Base-by-base conservation (phyloP, 495 filamentous ascomycete genomes). In the Pyrenula aspistea region DNA sequence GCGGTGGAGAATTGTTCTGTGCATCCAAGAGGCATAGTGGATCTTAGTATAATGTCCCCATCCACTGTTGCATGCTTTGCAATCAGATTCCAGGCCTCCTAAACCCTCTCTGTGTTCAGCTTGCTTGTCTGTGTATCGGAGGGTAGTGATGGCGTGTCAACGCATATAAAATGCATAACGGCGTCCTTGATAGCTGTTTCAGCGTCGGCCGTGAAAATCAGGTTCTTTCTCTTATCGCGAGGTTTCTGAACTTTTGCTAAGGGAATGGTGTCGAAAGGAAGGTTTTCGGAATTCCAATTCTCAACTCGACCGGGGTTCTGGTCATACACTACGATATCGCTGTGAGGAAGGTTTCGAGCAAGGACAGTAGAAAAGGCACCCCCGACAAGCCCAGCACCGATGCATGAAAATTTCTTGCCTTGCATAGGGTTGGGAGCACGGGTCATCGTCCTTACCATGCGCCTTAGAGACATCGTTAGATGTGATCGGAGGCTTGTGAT, bases 11-110 rank as follows among this genome's bases (percentile, higher is more conserved):
- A 94, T 78, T 24, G 81, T 75, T 42, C 88, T 75, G 0, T 88
- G 84, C 2, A 89, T 94, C 85, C 75, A 61, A 85, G 89, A 2
- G 89, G 89, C 24, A 94, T 89, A 0, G 89, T 94, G 50, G 80
- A 85, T 69, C 92, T 92, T 71, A 92, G 89, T 1, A 92, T 88
- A 20, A 94, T 74, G 56, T 92, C 88, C 49, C 85, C 81, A 21
- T 85, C 85, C 3, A 75, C 67, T 51, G 74, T 79, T 10, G 88
- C 83, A 54, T 84, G 70, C 52, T 76, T 68, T 0, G 88, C 89
- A 25, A 92, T 83, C 24, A 79, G 80, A 48, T 79, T 71, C 8
- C 80, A 78, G 0, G 84, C 88, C 42, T 76, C 75, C 65, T 94
- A 88, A n/a, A 91, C 74, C 8, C 82, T 81, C 19, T 79, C 80